These are phyloP conservation scores for Phaffomyces thermotolerans DNA, from an alignment of 805 yeast species.

Conservation along the genomic window DNA sequence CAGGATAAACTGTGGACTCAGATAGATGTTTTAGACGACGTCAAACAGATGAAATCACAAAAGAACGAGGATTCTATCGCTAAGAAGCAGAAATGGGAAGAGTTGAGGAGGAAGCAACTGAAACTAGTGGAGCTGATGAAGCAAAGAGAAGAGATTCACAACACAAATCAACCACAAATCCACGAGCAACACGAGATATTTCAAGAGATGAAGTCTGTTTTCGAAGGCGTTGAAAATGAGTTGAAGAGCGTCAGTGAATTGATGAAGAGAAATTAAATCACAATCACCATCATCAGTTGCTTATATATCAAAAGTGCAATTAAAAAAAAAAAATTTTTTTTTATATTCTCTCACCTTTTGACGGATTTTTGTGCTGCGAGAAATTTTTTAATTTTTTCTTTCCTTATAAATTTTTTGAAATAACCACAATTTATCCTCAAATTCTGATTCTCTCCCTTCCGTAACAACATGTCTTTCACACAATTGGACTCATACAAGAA, in stretches of 20 bases:
- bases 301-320: too few species aligned
- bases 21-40: constrained; percentile 79
- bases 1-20: constrained; percentile 85
- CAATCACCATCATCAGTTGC: too few species aligned
- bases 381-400: too few species aligned
- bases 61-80: background rate
- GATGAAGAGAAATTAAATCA: too few species aligned
- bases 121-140: constrained; percentile 4
- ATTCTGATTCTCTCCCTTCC: too few species aligned
- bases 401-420: background rate
- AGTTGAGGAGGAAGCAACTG: constrained; percentile 10
- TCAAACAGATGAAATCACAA: constrained; percentile 32
- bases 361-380: constrained; percentile 1
- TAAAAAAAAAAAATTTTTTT: too few species aligned
- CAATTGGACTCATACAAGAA: constrained; percentile 83
- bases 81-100: constrained; percentile 2
- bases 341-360: background rate
- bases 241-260: constrained; percentile 14
- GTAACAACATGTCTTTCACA: constrained; percentile 18
- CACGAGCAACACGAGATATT: constrained; percentile 1
- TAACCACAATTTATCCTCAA: too few species aligned
- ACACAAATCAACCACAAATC: background rate
- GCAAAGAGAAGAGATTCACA: background rate
- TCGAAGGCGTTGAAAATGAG: constrained; percentile 9
- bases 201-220: constrained; percentile 7